These are phyloP conservation scores for Eucalyptus curtisii DNA, from an alignment of 345 rosid genomes.

Conservation along the genomic window DNA sequence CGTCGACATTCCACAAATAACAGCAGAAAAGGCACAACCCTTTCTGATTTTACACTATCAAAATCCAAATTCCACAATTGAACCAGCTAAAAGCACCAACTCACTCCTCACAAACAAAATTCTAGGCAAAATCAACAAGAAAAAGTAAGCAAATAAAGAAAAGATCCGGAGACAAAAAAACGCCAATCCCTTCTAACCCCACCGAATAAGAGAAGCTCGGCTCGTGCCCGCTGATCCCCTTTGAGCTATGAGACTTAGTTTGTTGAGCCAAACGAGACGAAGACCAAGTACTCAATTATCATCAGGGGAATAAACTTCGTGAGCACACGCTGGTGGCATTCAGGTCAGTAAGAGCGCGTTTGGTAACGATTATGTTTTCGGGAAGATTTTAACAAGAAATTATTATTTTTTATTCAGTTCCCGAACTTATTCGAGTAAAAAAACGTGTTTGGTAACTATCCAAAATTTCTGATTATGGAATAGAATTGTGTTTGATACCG, in stretches of 20 bases:
- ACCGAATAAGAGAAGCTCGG: constrained; percentile 76
- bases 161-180: constrained; percentile 63
- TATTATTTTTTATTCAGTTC: too few relatives aligned
- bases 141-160: neutral
- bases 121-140: neutral
- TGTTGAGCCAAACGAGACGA: constrained; percentile 4
- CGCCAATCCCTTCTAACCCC: constrained; percentile 70
- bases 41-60: neutral
- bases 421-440: too few relatives aligned
- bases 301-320: constrained; percentile 76
- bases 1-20: neutral
- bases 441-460: too few relatives aligned
- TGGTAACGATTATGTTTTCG: too few relatives aligned
- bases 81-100: neutral
- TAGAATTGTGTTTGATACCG: too few relatives aligned
- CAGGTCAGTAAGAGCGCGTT: constrained; percentile 42
- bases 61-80: neutral
- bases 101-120: neutral
- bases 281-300: constrained; percentile 37
- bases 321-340: constrained; percentile 89
- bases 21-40: neutral
- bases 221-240: constrained; percentile 52
- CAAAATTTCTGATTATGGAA: too few relatives aligned
- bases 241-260: constrained; percentile 41
- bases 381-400: too few relatives aligned